Conservation (phyloP, 2,329 filamentous ascomycete species). For the Trichoderma brevicompactum region DNA sequence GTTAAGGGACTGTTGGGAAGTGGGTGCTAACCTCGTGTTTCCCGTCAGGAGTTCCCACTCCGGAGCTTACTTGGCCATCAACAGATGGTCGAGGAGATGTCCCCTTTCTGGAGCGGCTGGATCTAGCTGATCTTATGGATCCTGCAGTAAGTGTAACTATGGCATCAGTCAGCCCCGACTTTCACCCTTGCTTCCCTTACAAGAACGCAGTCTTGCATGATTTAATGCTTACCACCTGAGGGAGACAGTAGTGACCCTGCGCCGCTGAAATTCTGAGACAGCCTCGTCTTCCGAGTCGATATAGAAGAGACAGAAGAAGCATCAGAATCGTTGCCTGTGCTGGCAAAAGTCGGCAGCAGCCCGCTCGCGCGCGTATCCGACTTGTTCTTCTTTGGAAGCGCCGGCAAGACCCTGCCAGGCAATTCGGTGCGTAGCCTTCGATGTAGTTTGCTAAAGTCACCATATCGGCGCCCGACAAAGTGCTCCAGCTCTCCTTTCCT, state of each 20-base stretch:
- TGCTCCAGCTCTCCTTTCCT: constrained; percentile 73
- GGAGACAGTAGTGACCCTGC: constrained; percentile 39
- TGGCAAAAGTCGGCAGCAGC: constrained; percentile 56
- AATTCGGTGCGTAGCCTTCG: constrained; percentile 81
- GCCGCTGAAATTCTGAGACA: constrained; percentile 32
- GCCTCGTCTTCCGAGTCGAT: constrained; percentile 67
- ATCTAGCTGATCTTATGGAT: constrained; percentile 42
- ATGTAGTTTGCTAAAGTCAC: constrained; percentile 82
- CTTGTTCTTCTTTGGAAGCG: constrained; percentile 91
- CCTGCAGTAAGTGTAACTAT: constrained; percentile 31
- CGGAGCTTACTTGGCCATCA: constrained; percentile 40
- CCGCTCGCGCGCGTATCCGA: constrained; percentile 68
- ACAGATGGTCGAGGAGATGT: constrained; percentile 41
- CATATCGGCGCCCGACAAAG: constrained; percentile 84
- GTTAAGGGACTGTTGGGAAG: too few relatives aligned
- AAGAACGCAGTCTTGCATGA: neutral
- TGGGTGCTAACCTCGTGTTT: constrained; percentile 36
- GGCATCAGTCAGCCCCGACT: neutral
- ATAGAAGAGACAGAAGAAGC: constrained; percentile 78
- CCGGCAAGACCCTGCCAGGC: constrained; percentile 85
- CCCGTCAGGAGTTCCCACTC: constrained; percentile 31
- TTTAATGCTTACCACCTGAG: constrained; percentile 29
- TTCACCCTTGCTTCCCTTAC: constrained; percentile 8
- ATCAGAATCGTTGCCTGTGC: constrained; percentile 70
- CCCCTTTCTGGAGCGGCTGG: constrained; percentile 37